phyloP scores from a whole-genome alignment of 176 grass and related monocot genomes.

The Paspalum vaginatum region DNA sequence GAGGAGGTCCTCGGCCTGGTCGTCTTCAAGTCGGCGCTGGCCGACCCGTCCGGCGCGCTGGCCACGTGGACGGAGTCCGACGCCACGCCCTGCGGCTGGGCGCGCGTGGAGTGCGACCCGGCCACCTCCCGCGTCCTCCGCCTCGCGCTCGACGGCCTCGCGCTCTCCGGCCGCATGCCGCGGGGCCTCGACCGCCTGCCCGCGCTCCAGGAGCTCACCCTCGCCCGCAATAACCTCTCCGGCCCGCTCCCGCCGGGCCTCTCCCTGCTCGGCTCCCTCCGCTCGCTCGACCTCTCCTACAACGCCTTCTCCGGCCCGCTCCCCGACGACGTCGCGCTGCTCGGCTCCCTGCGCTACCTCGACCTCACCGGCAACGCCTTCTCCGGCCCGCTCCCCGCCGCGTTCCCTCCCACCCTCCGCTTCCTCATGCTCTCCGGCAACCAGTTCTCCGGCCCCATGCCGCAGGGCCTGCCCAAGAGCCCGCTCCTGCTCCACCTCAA shows the following conservation, averaged over 20 bases:
- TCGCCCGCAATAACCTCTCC: constrained; percentile 84
- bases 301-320: constrained; percentile 77
- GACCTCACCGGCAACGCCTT: constrained; percentile 76
- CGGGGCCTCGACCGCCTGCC: constrained; percentile 82
- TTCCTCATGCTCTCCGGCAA: constrained; percentile 73
- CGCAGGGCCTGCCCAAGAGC: constrained; percentile 41
- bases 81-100: constrained; percentile 74
- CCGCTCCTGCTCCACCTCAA: constrained; percentile 78
- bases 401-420: constrained; percentile 58
- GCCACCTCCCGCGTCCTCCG: constrained; percentile 77
- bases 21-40: constrained; percentile 73
- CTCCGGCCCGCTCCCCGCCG: constrained; percentile 56
- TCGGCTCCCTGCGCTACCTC: constrained; percentile 57
- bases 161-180: constrained; percentile 68
- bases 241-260: constrained; percentile 62
- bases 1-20: constrained; percentile 88
- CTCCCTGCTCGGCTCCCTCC: constrained; percentile 68
- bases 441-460: constrained; percentile 71
- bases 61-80: constrained; percentile 80
- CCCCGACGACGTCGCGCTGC: constrained; percentile 59
- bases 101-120: constrained; percentile 79
- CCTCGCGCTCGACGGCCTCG: constrained; percentile 62
- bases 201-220: constrained; percentile 62
- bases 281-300: constrained; percentile 76
- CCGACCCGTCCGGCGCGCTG: constrained; percentile 61